Evolutionary conservation across 1,139 yeast species (phyloP).

Genomic region (Lodderomyces elongisporus): DNA sequence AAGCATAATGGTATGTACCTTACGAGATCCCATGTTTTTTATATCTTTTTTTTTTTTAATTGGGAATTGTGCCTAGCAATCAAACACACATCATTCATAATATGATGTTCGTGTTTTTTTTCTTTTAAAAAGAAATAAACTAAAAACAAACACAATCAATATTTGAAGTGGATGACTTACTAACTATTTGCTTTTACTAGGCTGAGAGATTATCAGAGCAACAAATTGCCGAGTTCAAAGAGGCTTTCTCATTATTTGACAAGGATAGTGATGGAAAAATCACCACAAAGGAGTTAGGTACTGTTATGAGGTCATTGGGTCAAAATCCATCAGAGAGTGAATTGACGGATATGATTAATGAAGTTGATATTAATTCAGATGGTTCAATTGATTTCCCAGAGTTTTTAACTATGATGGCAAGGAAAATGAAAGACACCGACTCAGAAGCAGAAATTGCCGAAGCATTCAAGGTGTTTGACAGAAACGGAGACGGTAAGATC

Average conservation of each 20-base stretch:
- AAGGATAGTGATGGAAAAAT: conserved; percentile 95
- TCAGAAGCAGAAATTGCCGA: conserved; percentile 95
- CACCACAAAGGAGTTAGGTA: conserved; percentile 92
- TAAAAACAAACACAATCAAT: too few relatives aligned
- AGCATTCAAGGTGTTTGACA: conserved; percentile 91
- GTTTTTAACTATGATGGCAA: conserved; percentile 80
- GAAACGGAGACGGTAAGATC: conserved; percentile 95
- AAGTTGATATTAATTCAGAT: conserved; percentile 92
- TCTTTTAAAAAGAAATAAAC: too few relatives aligned
- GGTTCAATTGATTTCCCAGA: conserved; percentile 92
- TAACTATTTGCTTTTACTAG: too few relatives aligned
- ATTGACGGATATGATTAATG: conserved; percentile 93
- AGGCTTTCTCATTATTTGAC: conserved; percentile 94
- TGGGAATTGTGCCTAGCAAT: too few relatives aligned
- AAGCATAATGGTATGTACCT: too few relatives aligned
- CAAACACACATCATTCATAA: too few relatives aligned
- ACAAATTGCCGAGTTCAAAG: conserved; percentile 95
- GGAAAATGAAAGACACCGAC: conserved; percentile 95
- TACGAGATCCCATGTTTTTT: too few relatives aligned
- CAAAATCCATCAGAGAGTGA: conserved; percentile 96
- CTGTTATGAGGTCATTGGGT: conserved; percentile 97
- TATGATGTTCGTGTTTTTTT: too few relatives aligned
- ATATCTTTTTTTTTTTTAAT: too few relatives aligned
- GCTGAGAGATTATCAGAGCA: conserved; percentile 90
- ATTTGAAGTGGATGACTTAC: too few relatives aligned